Conservation (phyloP, 2,329 filamentous ascomycete species). For the Epichloe baconii region DNA sequence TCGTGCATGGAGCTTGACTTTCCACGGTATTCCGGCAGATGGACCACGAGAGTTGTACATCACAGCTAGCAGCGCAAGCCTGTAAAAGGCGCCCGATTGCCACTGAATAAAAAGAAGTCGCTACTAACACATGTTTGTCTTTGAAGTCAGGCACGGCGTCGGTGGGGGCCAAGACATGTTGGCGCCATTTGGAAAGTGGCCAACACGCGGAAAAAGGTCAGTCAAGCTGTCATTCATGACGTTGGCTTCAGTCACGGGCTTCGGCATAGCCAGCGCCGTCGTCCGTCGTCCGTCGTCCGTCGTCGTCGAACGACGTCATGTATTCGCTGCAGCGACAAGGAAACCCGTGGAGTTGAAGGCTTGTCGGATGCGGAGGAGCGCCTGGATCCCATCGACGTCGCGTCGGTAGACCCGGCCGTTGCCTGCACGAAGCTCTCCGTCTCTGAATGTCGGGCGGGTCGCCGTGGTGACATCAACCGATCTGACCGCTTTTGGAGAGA, state of each 20-base stretch:
- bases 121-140: no score
- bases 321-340: not conserved
- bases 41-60: no score
- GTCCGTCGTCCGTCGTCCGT: not conserved
- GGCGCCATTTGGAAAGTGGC: no score
- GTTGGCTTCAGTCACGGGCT: not conserved
- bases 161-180: no score
- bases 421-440: no score
- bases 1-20: no score
- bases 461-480: constrained; percentile 1
- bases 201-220: no score
- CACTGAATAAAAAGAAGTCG: no score
- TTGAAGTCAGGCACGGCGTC: no score
- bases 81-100: no score
- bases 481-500: not conserved
- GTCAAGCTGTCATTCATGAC: not conserved
- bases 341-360: not conserved
- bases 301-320: not conserved
- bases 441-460: not conserved
- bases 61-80: no score
- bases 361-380: not conserved
- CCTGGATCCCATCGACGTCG: not conserved
- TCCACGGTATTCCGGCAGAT: no score
- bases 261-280: not conserved
- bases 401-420: not conserved